Percentiles rank a stretch among this genome's conserved stretches.
Evolutionary conservation across 768 basidiomycete species (phyloP).

Genomic region (Russula emetica): DNA sequence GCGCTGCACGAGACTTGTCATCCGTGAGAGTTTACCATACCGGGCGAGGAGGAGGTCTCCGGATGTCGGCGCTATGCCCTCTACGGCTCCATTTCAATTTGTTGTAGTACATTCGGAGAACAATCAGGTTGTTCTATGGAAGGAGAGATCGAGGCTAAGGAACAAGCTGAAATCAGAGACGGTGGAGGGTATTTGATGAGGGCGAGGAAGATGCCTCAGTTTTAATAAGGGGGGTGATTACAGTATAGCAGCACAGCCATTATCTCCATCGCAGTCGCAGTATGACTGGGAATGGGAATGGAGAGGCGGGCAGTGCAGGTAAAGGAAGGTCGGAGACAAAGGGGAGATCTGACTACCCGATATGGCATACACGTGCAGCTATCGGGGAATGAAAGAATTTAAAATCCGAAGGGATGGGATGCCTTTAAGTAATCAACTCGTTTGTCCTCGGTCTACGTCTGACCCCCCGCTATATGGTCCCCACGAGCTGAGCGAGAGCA

Average conservation of each 20-base stretch:
- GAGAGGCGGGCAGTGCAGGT: background rate
- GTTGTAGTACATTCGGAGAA: background rate
- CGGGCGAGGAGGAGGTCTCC: background rate
- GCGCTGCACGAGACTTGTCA: background rate
- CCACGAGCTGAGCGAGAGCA: constrained; percentile 26
- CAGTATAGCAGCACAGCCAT: background rate
- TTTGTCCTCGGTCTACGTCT: constrained; percentile 5
- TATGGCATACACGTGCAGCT: constrained; percentile 11
- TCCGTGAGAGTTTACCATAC: constrained; percentile 1
- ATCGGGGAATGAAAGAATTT: constrained; percentile 20
- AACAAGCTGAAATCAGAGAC: background rate
- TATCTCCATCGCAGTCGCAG: background rate
- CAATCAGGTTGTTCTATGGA: background rate
- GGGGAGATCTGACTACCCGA: constrained; percentile 19
- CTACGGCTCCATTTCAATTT: constrained; percentile 3
- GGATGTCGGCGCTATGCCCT: background rate
- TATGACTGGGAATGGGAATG: background rate
- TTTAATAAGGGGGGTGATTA: background rate
- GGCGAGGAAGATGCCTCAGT: background rate
- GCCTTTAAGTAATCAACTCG: constrained; percentile 18
- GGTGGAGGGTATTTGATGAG: background rate
- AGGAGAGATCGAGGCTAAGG: background rate
- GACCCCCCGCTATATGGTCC: constrained; percentile 28
- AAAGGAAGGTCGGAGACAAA: background rate
- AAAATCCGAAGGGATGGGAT: constrained; percentile 11